Percentiles rank a stretch among this genome's conserved stretches.
Conservation (phyloP, 345 rosid genomes). For the Eucalyptus grandis region DNA sequence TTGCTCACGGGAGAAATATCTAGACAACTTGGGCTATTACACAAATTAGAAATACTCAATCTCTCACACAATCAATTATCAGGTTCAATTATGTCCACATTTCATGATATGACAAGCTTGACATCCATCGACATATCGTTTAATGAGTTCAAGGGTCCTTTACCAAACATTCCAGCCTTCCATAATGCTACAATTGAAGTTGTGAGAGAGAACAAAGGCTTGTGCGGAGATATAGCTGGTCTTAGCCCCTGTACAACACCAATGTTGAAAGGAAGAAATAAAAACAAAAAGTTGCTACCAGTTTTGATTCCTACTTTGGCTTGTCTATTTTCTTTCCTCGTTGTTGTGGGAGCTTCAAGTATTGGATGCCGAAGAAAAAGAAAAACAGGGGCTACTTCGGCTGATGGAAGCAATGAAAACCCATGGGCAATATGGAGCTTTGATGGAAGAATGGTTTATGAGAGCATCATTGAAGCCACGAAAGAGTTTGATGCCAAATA, state of each 20-base stretch:
- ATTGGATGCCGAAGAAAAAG: neutral
- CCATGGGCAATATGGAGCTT: neutral
- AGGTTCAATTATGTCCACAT: constrained; percentile 2
- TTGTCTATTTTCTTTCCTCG: neutral
- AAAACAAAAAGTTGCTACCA: neutral
- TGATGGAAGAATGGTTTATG: constrained; percentile 1
- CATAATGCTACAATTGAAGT: too few species aligned
- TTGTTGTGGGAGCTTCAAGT: neutral
- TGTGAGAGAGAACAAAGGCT: too few species aligned
- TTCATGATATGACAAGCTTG: neutral
- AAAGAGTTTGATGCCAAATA: neutral
- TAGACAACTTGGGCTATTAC: neutral
- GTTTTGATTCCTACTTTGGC: neutral
- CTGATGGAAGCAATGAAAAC: neutral
- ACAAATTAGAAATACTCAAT: neutral
- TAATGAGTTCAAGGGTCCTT: constrained; percentile 6
- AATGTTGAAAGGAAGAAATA: neutral
- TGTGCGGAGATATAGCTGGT: fast-evolving
- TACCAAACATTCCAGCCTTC: neutral
- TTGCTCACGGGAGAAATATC: neutral
- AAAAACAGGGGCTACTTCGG: neutral
- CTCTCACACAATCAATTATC: neutral
- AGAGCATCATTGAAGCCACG: constrained; percentile 3
- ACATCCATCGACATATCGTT: constrained; percentile 1
- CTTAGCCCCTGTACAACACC: neutral